phyloP scores from a whole-genome alignment of 768 basidiomycete species.

The Tulasnella sp. region DNA sequence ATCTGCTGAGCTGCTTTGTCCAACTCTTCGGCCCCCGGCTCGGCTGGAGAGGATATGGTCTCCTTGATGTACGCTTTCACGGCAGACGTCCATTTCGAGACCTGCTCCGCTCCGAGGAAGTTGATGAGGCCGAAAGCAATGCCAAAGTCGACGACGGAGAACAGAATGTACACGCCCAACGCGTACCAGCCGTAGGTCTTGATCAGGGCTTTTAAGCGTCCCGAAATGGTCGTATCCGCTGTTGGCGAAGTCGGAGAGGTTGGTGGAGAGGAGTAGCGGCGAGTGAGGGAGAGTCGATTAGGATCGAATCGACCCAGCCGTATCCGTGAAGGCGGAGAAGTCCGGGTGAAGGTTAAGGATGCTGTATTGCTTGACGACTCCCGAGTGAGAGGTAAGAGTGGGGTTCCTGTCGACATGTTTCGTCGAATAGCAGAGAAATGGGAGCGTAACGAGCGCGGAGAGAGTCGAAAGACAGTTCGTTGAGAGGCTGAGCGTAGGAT shows the following conservation, averaged over 20 bases:
- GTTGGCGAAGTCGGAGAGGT: slow-evolving; percentile 6
- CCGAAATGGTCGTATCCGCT: slow-evolving; percentile 33
- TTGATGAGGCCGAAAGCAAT: slow-evolving; percentile 78
- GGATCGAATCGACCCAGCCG: slow-evolving; percentile 8
- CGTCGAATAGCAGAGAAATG: neutral
- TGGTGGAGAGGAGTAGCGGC: slow-evolving; percentile 2
- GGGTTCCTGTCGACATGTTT: slow-evolving; percentile 5
- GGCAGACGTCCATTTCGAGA: slow-evolving; percentile 46
- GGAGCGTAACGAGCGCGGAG: neutral
- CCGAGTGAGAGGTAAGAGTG: slow-evolving; percentile 3
- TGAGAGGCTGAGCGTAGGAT: neutral
- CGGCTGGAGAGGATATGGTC: slow-evolving; percentile 48
- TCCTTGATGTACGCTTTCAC: slow-evolving; percentile 24
- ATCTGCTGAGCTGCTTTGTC: slow-evolving; percentile 23
- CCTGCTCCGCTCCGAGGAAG: slow-evolving; percentile 82
- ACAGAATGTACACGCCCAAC: slow-evolving; percentile 71
- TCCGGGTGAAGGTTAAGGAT: slow-evolving; percentile 4
- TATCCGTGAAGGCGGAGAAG: slow-evolving; percentile 3
- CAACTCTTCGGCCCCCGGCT: slow-evolving; percentile 55
- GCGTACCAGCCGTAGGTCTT: slow-evolving; percentile 96
- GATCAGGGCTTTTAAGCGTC: slow-evolving; percentile 69
- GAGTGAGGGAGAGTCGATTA: neutral
- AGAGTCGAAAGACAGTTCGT: neutral
- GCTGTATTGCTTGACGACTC: neutral
- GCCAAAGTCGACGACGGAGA: slow-evolving; percentile 69